A percentile compares a stretch with the other conserved stretches of the same genome.
Evolutionary conservation across 2,329 filamentous ascomycete genomes (phyloP).

Genomic region (Diaporthe ampelina): DNA sequence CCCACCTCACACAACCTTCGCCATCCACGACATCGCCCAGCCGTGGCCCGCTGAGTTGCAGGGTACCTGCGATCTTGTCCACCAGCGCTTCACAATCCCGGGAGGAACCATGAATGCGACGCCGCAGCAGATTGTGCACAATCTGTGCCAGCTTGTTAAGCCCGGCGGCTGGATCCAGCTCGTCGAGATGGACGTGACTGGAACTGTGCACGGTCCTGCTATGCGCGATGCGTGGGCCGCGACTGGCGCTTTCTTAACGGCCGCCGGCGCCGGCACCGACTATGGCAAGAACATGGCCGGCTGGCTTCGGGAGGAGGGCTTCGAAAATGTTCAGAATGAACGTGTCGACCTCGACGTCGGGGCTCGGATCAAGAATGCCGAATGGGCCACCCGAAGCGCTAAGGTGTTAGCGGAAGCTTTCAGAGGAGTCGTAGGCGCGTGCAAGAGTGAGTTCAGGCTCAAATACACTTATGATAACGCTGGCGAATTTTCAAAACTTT

Average conservation of each 20-base stretch:
- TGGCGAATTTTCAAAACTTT: too few relatives aligned
- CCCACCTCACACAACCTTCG: background rate
- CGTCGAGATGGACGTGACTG: slow-evolving; percentile 3
- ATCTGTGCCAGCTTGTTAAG: slow-evolving; percentile 5
- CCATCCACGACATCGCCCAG: background rate
- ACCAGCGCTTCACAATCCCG: slow-evolving; percentile 14
- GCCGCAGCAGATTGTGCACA: background rate
- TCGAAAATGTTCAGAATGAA: background rate
- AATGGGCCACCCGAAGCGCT: background rate
- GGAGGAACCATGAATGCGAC: background rate
- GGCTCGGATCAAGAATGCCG: background rate
- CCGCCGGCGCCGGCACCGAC: background rate
- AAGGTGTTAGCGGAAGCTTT: background rate
- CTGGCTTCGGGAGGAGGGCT: slow-evolving; percentile 9
- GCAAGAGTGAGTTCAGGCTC: background rate
- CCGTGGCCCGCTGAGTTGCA: background rate
- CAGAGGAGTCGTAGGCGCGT: background rate
- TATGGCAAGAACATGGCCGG: background rate
- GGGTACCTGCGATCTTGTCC: background rate
- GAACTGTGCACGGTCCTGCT: background rate
- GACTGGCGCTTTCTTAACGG: slow-evolving; percentile 1
- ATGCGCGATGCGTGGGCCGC: slow-evolving; percentile 1
- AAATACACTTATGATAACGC: background rate
- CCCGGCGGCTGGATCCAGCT: slow-evolving; percentile 7
- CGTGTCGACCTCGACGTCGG: background rate